Percentiles rank a stretch among this genome's conserved stretches.
Evolutionary conservation across 129 eudicot genomes (phyloP).

Genomic region (Escallonia rubra): DNA sequence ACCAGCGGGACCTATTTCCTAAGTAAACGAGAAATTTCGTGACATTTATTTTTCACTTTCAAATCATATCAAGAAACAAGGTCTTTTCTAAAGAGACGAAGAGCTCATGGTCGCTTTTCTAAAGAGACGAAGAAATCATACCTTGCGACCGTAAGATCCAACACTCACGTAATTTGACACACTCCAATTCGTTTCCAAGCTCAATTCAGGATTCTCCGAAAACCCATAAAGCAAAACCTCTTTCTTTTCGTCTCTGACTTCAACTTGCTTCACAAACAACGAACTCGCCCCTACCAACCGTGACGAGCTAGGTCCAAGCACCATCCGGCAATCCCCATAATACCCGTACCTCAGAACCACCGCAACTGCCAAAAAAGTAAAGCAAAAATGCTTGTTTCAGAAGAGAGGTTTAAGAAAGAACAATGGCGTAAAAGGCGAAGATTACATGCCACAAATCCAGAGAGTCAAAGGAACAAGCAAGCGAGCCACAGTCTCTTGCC

Average conservation of each 20-base stretch:
- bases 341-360: conserved; percentile 9
- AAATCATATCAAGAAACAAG: no score
- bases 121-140: not conserved
- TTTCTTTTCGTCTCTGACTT: conserved; percentile 11
- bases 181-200: conserved; percentile 11
- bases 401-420: not conserved
- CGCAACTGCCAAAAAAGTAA: conserved; percentile 7
- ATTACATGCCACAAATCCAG: conserved; percentile 24
- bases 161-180: conserved; percentile 7
- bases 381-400: not conserved
- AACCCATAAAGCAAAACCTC: conserved; percentile 18
- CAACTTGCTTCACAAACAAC: conserved; percentile 12
- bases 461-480: conserved; percentile 9
- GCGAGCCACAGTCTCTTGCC: conserved; percentile 10
- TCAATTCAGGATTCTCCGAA: conserved; percentile 14
- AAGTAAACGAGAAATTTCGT: no score
- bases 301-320: conserved; percentile 13
- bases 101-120: no score
- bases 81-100: no score
- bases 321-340: conserved; percentile 9
- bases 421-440: not conserved
- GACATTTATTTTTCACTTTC: no score
- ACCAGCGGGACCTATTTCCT: no score
- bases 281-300: conserved; percentile 13
- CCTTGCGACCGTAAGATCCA: conserved; percentile 6